phyloP scores from a whole-genome alignment of 1,284 basidiomycete species.

The Cystobasidium slooffiae region DNA sequence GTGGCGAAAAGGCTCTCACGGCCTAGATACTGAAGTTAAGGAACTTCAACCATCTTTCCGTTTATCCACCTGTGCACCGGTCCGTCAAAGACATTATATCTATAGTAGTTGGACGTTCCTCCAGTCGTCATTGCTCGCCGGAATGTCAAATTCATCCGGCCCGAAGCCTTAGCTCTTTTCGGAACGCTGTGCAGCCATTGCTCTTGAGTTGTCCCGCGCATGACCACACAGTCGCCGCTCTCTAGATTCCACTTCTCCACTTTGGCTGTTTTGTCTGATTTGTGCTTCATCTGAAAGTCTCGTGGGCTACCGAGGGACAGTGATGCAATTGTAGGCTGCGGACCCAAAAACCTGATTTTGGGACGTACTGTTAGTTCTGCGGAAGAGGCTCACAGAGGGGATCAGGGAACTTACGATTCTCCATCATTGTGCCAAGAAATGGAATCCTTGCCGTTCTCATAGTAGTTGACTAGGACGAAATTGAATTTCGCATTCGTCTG shows the following conservation, averaged over 20 bases:
- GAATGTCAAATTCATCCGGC: slow-evolving; percentile 59
- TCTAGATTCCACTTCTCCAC: slow-evolving; percentile 55
- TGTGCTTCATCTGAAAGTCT: slow-evolving; percentile 57
- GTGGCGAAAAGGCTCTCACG: neutral
- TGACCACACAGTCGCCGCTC: slow-evolving; percentile 58
- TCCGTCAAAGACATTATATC: slow-evolving; percentile 48
- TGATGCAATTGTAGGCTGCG: slow-evolving; percentile 57
- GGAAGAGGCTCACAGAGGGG: neutral
- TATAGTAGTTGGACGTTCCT: slow-evolving; percentile 55
- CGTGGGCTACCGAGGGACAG: slow-evolving; percentile 56
- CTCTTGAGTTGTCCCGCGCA: slow-evolving; percentile 57
- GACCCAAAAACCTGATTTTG: slow-evolving; percentile 48
- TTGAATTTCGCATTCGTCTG: slow-evolving; percentile 55
- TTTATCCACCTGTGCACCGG: slow-evolving; percentile 42
- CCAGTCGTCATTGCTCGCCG: slow-evolving; percentile 55
- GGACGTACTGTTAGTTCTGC: neutral
- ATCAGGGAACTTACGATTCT: slow-evolving; percentile 53
- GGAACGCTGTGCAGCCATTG: slow-evolving; percentile 58
- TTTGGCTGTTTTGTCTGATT: slow-evolving; percentile 52
- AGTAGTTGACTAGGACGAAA: slow-evolving; percentile 55
- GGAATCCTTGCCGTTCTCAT: slow-evolving; percentile 57
- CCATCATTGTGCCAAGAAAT: slow-evolving; percentile 59
- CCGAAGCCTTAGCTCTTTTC: slow-evolving; percentile 55
- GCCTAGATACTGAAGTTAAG: neutral
- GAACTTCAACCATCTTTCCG: slow-evolving; percentile 38